A percentile compares a stretch with the other conserved stretches of the same genome.
Conservation (phyloP, 768 basidiomycete genomes). For the Xanthoconium stramineum region DNA sequence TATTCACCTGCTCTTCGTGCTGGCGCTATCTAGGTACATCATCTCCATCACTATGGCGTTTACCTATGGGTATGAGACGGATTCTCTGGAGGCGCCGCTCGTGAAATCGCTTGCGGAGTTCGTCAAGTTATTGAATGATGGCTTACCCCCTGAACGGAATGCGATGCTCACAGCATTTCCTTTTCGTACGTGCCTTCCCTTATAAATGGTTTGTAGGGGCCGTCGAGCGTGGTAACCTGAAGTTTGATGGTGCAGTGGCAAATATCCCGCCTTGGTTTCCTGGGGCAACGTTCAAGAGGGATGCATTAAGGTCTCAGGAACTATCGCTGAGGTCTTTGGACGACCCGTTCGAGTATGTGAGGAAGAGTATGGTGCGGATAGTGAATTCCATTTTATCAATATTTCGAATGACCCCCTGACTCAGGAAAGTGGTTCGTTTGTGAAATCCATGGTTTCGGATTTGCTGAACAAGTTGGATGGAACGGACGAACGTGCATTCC, state of each 20-base stretch:
- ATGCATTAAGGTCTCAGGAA: conserved; percentile 25
- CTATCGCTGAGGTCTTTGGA: conserved; percentile 23
- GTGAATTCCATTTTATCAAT: not conserved
- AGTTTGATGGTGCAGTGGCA: conserved; percentile 16
- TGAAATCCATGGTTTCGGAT: conserved; percentile 30
- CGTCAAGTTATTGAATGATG: conserved; percentile 20
- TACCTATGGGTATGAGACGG: conserved; percentile 29
- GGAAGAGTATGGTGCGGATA: conserved; percentile 22
- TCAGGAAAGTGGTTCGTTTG: conserved; percentile 23
- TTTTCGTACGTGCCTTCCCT: conserved; percentile 19
- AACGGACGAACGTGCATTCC: conserved; percentile 7
- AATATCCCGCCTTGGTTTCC: conserved; percentile 30
- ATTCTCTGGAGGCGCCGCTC: conserved; percentile 26
- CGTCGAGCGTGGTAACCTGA: not conserved
- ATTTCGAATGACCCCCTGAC: conserved; percentile 1
- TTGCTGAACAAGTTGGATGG: conserved; percentile 19
- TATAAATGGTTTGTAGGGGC: not conserved
- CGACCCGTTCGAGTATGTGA: conserved; percentile 29
- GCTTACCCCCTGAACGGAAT: conserved; percentile 24
- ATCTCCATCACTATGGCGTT: conserved; percentile 31
- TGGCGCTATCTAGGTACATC: conserved; percentile 22
- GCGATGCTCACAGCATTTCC: conserved; percentile 29
- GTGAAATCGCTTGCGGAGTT: conserved; percentile 27
- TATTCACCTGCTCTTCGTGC: not conserved
- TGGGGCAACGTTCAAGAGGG: conserved; percentile 28